Evolutionary conservation across 331 rosid species (phyloP), one percentile per base, ranked within the genome.

Genomic region (Dryas integrifolia): DNA sequence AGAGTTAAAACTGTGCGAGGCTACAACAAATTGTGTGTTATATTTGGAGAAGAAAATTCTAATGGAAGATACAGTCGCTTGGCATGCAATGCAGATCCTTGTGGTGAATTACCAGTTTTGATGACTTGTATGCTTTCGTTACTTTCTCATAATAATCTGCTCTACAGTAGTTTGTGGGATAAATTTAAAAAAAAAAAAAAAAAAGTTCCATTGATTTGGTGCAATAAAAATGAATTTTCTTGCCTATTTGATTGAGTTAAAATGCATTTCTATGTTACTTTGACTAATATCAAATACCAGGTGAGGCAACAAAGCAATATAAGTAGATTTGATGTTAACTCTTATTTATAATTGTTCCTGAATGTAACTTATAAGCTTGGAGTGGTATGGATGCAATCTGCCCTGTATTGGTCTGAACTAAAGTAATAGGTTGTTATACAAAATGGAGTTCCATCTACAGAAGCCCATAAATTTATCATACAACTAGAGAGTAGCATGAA

Each of bases 1-100:
- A 83, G 94, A 85, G 92, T 88, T 64, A 90, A 88, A 85, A 90
- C 96, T 49, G 80, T 88, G 55, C 89, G 86, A 16, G 84, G 93
- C 81, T 90, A 83, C 77, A 58, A 66, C 66, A 90, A 90, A 76
- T 76, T 90, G 80, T 75, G 90, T 58, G 75, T 78, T 57, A 85
- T 90, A 74, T 86, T 88, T 86, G 86, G 86, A 72, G 90, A 80
- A 85, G 88, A 86, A 60, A 51, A 71, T 65, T 70, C 80, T 67
- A 80, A 80, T 70, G 83, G 85, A 80, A 90, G 88, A 80, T 86
- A 85, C 70, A 72, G 85, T 76, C 87, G 71, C 69, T 62, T 82
- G 80, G 84, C 94, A 26, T 83, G 70, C 10, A 62, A 72, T 61
- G 72, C 85, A 18, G 82, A 83, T 55, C 83, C 86, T 30, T 58